A percentile compares a stretch with the other conserved stretches of the same genome.
Evolutionary conservation across 805 yeast genomes (phyloP).

Genomic region (Sungouiozyma intestinalis): DNA sequence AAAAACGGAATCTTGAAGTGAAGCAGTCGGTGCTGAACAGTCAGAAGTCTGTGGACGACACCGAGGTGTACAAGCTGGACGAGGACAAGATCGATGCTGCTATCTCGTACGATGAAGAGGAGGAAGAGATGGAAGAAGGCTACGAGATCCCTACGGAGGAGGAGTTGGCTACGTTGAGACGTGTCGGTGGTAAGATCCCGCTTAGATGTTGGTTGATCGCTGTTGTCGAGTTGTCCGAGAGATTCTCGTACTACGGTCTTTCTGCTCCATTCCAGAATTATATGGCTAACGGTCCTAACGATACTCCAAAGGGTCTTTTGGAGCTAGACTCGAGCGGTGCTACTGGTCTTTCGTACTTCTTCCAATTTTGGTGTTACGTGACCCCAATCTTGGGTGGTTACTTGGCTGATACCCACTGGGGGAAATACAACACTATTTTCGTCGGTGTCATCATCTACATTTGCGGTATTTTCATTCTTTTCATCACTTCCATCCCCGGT

Average conservation of each 20-base stretch:
- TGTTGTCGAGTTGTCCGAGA: constrained; percentile 67
- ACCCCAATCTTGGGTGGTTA: constrained; percentile 73
- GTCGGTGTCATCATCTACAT: constrained; percentile 50
- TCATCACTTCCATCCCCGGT: constrained; percentile 57
- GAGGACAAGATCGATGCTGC: background rate
- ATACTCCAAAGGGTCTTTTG: constrained; percentile 43
- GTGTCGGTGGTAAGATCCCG: constrained; percentile 37
- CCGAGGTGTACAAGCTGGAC: constrained; percentile 3
- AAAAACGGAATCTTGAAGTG: constrained; percentile 2
- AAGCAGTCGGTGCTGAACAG: constrained; percentile 1
- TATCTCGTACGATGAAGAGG: constrained; percentile 35
- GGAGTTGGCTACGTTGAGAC: constrained; percentile 21
- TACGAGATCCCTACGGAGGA: constrained; percentile 36
- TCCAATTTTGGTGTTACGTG: constrained; percentile 75
- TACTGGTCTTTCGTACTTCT: constrained; percentile 60
- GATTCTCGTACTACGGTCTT: constrained; percentile 73
- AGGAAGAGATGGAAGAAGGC: constrained; percentile 78
- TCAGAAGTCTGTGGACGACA: constrained; percentile 3
- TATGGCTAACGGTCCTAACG: constrained; percentile 47
- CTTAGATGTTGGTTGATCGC: constrained; percentile 42
- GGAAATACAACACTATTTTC: constrained; percentile 60
- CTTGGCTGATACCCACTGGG: constrained; percentile 64
- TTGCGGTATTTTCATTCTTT: constrained; percentile 51
- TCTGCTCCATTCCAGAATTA: constrained; percentile 70
- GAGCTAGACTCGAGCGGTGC: constrained; percentile 53